A percentile compares a stretch with the other conserved stretches of the same genome.
These are phyloP conservation scores for Bipolaris zeicola DNA, from an alignment of 2,329 filamentous ascomycete genomes.

Conservation along the genomic window DNA sequence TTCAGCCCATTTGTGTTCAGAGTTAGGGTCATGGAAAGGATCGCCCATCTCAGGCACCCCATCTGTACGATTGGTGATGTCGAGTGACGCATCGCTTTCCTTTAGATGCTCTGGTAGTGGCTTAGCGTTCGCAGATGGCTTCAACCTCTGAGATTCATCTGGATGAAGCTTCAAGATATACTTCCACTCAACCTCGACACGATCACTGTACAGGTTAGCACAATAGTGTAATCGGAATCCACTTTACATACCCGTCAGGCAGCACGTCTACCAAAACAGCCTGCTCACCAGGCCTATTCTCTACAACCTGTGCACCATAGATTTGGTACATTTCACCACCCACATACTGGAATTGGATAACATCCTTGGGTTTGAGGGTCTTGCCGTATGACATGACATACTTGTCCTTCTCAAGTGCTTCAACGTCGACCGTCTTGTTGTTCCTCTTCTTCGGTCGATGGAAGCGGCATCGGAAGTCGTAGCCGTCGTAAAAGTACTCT, in stretches of 20 bases:
- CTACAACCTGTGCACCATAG: constrained; percentile 84
- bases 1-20: constrained; percentile 62
- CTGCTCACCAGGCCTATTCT: constrained; percentile 78
- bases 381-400: constrained; percentile 71
- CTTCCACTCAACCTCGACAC: constrained; percentile 82
- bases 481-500: constrained; percentile 89
- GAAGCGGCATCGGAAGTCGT: constrained; percentile 93
- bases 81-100: constrained; percentile 53
- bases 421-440: constrained; percentile 73
- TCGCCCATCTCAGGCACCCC: constrained; percentile 56
- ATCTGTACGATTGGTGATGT: constrained; percentile 55
- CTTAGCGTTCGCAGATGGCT: constrained; percentile 73
- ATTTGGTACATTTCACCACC: constrained; percentile 80
- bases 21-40: constrained; percentile 54
- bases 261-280: constrained; percentile 80
- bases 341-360: constrained; percentile 85
- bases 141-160: constrained; percentile 72
- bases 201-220: constrained; percentile 59
- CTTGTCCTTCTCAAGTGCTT: constrained; percentile 71
- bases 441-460: constrained; percentile 90
- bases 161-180: constrained; percentile 77
- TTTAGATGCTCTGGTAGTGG: constrained; percentile 67
- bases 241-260: constrained; percentile 73
- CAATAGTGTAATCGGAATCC: not conserved
- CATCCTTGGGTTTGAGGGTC: constrained; percentile 71